Conservation (phyloP, 805 yeast species). For the Candida krabiensis region DNA sequence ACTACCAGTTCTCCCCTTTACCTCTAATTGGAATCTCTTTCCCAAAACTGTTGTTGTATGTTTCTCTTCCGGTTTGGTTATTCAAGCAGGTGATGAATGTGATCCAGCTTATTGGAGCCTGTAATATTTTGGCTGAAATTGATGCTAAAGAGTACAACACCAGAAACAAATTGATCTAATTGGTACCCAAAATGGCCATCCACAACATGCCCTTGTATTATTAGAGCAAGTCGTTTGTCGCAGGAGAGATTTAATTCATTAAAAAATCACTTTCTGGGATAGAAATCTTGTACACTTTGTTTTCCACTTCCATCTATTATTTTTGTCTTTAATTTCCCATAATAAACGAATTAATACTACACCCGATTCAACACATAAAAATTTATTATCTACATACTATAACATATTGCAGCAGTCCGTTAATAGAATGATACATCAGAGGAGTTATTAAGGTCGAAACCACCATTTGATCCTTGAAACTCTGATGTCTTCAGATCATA, state of each 20-base stretch:
- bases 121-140: conserved; percentile 69
- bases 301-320: too few relatives aligned
- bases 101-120: conserved; percentile 85
- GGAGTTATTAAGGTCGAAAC: conserved; percentile 16
- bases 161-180: conserved; percentile 31
- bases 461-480: conserved; percentile 2
- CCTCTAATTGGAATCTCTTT: conserved; percentile 36
- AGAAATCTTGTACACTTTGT: too few relatives aligned
- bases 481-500: conserved; percentile 14
- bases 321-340: too few relatives aligned
- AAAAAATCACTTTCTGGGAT: too few relatives aligned
- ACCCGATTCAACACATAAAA: too few relatives aligned
- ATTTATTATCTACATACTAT: too few relatives aligned
- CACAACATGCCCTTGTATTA: too few relatives aligned
- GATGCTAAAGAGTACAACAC: conserved; percentile 57
- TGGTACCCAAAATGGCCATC: neutral
- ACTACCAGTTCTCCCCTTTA: conserved; percentile 50
- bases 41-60: conserved; percentile 38
- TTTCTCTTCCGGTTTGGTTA: conserved; percentile 81
- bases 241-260: too few relatives aligned
- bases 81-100: conserved; percentile 90
- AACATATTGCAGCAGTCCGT: neutral
- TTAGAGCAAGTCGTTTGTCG: too few relatives aligned
- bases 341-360: too few relatives aligned
- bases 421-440: conserved; percentile 20